Percentiles rank a stretch among this genome's conserved stretches.
phyloP scores from a whole-genome alignment of 345 rosid species.

The Populus alba region DNA sequence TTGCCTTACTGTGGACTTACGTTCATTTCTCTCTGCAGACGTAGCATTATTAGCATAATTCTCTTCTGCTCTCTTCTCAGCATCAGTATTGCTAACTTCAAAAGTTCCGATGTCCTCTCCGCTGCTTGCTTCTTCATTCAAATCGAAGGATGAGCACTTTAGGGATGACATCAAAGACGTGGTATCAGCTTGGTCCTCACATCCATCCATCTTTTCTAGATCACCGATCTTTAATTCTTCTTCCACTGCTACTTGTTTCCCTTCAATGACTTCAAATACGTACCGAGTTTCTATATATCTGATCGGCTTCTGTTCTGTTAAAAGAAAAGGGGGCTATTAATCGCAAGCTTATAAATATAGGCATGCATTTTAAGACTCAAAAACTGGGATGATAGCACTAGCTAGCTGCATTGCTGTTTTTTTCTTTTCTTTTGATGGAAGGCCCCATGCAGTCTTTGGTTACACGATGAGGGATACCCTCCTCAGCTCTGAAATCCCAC shows the following conservation, averaged over 20 bases:
- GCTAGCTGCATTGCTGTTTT: not conserved
- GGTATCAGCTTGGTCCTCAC: constrained; percentile 28
- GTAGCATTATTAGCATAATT: constrained; percentile 18
- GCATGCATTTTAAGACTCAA: not conserved
- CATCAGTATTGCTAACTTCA: constrained; percentile 10
- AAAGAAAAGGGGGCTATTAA: not conserved
- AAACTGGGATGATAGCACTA: not conserved
- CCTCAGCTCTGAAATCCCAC: too few species aligned
- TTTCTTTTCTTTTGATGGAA: not conserved
- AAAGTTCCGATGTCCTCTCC: constrained; percentile 8
- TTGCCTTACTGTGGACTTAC: constrained; percentile 49
- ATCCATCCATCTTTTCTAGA: constrained; percentile 15
- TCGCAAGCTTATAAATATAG: not conserved
- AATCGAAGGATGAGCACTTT: constrained; percentile 22
- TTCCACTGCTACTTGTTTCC: not conserved
- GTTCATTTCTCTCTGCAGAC: constrained; percentile 17
- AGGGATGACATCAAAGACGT: constrained; percentile 18
- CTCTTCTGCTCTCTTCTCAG: constrained; percentile 30
- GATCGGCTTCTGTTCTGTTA: not conserved
- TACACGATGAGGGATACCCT: too few species aligned
- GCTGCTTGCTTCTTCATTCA: constrained; percentile 43
- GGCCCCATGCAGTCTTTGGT: not conserved
- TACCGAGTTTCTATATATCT: not conserved
- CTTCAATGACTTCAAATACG: too few species aligned
- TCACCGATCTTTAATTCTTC: constrained; percentile 15